Conservation (phyloP, 805 yeast genomes). For the Debaryomyces hansenii region DNA sequence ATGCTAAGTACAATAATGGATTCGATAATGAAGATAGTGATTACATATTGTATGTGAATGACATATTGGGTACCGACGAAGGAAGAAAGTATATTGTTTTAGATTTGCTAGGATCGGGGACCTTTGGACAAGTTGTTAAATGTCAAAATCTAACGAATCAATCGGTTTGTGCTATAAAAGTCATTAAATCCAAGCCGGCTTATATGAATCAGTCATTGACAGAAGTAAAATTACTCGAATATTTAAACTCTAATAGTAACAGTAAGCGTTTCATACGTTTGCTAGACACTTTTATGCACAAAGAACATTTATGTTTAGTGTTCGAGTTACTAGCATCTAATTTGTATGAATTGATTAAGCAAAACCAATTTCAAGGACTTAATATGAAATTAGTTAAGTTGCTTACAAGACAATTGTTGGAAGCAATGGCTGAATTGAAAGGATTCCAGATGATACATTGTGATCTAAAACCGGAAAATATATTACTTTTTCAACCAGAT, state of each 20-base stretch:
- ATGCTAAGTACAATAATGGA: constrained; percentile 78
- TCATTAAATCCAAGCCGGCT: constrained; percentile 88
- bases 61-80: constrained; percentile 82
- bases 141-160: constrained; percentile 81
- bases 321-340: constrained; percentile 88
- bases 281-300: constrained; percentile 87
- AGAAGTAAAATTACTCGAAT: constrained; percentile 85
- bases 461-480: constrained; percentile 96
- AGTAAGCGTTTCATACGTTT: constrained; percentile 74
- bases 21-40: constrained; percentile 86
- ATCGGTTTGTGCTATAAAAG: constrained; percentile 91
- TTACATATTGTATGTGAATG: constrained; percentile 91
- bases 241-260: constrained; percentile 64
- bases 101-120: constrained; percentile 92
- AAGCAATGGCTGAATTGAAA: constrained; percentile 77
- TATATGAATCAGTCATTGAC: constrained; percentile 88
- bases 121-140: constrained; percentile 97
- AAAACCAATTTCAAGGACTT: constrained; percentile 90
- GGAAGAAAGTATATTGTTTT: constrained; percentile 84
- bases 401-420: constrained; percentile 78
- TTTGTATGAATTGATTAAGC: constrained; percentile 85
- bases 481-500: constrained; percentile 74
- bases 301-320: constrained; percentile 88
- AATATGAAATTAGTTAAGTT: constrained; percentile 74
- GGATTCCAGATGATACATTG: constrained; percentile 88